Evolutionary conservation across 176 grass and related monocot genomes (phyloP).

Genomic region (Puccinellia tenuiflora): DNA sequence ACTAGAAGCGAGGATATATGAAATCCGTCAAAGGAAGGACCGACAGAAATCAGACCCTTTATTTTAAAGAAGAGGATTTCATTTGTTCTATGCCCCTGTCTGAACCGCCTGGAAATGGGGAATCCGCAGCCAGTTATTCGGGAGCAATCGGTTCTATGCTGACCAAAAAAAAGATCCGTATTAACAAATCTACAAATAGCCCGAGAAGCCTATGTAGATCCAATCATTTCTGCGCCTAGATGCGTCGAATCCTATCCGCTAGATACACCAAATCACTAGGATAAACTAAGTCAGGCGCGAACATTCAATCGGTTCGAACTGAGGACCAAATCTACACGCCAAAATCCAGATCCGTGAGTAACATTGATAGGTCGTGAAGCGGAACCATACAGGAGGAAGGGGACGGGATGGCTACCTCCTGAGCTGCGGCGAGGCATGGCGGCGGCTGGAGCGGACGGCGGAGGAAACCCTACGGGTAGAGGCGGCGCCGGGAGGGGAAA

Average conservation of each 20-base stretch:
- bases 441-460: background rate
- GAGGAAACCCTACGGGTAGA: constrained; percentile 57
- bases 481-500: background rate
- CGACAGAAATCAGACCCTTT: background rate
- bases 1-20: background rate
- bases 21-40: background rate
- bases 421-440: constrained; percentile 73
- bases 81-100: constrained; percentile 44
- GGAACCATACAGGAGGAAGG: background rate
- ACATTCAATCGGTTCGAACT: background rate
- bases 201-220: background rate
- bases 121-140: constrained; percentile 38
- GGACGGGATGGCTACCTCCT: constrained; percentile 28
- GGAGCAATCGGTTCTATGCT: background rate
- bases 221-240: background rate
- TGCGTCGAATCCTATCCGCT: background rate
- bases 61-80: background rate
- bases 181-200: background rate
- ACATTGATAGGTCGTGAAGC: background rate
- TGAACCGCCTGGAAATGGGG: constrained; percentile 23
- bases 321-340: background rate
- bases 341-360: background rate
- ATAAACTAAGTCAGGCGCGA: too few species aligned
- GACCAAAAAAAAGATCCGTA: background rate
- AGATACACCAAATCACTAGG: background rate